These are phyloP conservation scores for Pythium insidiosum DNA, from an alignment of 352 stramenopile species.

Conservation along the genomic window DNA sequence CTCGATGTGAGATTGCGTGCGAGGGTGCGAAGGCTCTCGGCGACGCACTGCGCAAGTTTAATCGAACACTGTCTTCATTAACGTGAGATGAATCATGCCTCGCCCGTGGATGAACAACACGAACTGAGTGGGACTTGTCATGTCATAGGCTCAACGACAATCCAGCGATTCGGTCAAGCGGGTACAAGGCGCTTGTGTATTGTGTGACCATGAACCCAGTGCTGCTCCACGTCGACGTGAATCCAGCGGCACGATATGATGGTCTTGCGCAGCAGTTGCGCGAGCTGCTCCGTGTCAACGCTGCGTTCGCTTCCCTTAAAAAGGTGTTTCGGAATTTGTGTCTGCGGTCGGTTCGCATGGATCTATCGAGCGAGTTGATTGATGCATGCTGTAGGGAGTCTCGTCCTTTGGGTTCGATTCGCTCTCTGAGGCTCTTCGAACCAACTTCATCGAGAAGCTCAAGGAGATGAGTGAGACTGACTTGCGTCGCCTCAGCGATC, in stretches of 20 bases:
- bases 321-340: not conserved
- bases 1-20: constrained; percentile 30
- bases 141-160: constrained; percentile 40
- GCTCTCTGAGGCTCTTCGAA: constrained; percentile 34
- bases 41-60: constrained; percentile 31
- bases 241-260: constrained; percentile 20
- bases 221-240: constrained; percentile 21
- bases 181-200: constrained; percentile 34
- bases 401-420: constrained; percentile 26
- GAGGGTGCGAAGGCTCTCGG: constrained; percentile 27
- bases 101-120: too few relatives aligned
- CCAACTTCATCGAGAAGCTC: constrained; percentile 67
- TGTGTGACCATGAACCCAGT: constrained; percentile 34
- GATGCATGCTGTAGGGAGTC: too few relatives aligned
- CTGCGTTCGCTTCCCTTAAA: constrained; percentile 12
- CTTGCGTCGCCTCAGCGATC: constrained; percentile 28
- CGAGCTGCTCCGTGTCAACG: constrained; percentile 39
- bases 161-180: constrained; percentile 25
- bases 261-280: constrained; percentile 17
- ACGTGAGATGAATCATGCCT: too few relatives aligned
- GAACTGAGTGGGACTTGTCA: too few relatives aligned
- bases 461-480: constrained; percentile 45
- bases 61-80: constrained; percentile 42
- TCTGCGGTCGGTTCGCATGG: too few relatives aligned
- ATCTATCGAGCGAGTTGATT: too few relatives aligned